These are phyloP conservation scores for Malassezia japonica DNA, from an alignment of 1,284 basidiomycete genomes.

Conservation along the genomic window DNA sequence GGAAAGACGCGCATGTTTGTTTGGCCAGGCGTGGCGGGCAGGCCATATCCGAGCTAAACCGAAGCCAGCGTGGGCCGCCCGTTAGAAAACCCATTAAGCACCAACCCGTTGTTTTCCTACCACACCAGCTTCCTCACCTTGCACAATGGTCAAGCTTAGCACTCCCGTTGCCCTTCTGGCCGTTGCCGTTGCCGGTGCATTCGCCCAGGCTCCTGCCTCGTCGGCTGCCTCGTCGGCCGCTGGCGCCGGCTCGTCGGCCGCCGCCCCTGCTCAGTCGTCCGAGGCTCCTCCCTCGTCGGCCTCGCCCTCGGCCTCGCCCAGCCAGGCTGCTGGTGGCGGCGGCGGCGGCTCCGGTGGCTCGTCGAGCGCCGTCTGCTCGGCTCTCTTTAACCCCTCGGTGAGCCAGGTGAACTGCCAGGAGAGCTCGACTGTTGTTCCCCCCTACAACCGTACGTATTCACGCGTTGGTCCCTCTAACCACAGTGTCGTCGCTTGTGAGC, in stretches of 20 bases:
- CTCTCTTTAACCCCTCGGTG: slow-evolving; percentile 22
- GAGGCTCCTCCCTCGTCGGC: slow-evolving; percentile 14
- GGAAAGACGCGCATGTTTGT: no score
- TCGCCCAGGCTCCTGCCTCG: slow-evolving; percentile 15
- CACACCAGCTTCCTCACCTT: neutral
- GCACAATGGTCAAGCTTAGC: slow-evolving; percentile 34
- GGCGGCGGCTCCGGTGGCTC: slow-evolving; percentile 11
- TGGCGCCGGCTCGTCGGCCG: neutral
- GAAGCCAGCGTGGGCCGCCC: neutral
- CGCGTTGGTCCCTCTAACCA: neutral
- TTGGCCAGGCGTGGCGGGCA: no score
- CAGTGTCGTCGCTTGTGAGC: slow-evolving; percentile 30
- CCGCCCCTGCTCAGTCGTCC: neutral
- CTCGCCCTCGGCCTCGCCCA: slow-evolving; percentile 14
- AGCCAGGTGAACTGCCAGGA: slow-evolving; percentile 24
- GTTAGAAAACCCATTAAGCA: neutral
- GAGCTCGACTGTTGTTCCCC: slow-evolving; percentile 28
- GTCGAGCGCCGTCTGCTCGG: slow-evolving; percentile 23
- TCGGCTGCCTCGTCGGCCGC: slow-evolving; percentile 5
- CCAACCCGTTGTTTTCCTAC: slow-evolving; percentile 1
- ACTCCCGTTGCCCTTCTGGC: slow-evolving; percentile 29
- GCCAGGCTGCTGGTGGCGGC: slow-evolving; percentile 14
- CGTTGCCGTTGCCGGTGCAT: slow-evolving; percentile 24
- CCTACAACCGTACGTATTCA: slow-evolving; percentile 27
- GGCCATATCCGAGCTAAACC: neutral